A percentile compares a stretch with the other conserved stretches of the same genome.
Evolutionary conservation across 305 asterid genomes (phyloP).

Genomic region (Fraxinus baroniana): DNA sequence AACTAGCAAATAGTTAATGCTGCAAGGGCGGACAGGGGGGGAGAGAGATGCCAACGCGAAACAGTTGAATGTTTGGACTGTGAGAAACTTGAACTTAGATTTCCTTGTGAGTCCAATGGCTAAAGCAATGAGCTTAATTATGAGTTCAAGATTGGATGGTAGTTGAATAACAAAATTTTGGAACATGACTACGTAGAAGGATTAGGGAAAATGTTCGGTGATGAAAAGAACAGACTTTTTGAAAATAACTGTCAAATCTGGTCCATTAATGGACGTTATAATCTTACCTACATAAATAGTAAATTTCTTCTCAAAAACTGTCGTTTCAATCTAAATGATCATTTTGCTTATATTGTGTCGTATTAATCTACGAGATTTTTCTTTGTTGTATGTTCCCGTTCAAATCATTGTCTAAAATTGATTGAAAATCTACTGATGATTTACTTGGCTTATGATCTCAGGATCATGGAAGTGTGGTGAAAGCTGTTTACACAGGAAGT

Average conservation of each 20-base stretch:
- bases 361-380: not conserved
- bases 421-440: conserved; percentile 3
- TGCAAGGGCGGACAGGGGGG: not conserved
- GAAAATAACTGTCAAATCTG: not conserved
- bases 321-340: not conserved
- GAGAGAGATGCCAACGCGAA: not conserved
- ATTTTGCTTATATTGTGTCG: not conserved
- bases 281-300: not conserved
- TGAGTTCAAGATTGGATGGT: not conserved
- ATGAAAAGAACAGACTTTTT: not conserved
- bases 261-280: not conserved
- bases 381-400: not conserved
- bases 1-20: not conserved
- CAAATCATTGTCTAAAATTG: not conserved
- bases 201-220: not conserved
- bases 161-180: not conserved
- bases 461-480: conserved; percentile 80
- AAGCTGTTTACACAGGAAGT: conserved; percentile 79
- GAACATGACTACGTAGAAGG: not conserved
- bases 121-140: not conserved
- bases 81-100: not conserved
- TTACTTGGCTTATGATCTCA: conserved; percentile 31
- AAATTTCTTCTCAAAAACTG: not conserved
- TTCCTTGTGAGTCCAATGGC: not conserved
- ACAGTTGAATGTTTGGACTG: not conserved